Base-by-base conservation (phyloP, 106 monocot genomes). In the Dioscorea alata region DNA sequence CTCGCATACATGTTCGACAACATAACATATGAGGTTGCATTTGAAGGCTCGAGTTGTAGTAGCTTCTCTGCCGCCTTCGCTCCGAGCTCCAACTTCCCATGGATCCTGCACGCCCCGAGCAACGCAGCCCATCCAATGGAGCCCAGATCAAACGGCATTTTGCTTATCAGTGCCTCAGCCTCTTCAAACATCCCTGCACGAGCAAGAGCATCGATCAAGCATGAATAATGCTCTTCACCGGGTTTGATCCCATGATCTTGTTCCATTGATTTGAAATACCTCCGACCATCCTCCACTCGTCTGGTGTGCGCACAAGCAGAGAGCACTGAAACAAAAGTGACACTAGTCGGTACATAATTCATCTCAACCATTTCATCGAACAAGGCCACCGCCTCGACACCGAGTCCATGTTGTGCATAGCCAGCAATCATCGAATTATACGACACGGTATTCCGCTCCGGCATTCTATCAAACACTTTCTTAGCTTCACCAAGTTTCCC, bases 191-290 rank as follows among this genome's bases (percentile, higher is more conserved):
- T 71, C 32, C 79, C 80, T 4, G 87, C 87, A 14, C 91, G 83
- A 18, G 79, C 79, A 14, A 91, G 77, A 48, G 87, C 79, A 49
- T 87, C 82, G 20, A 91, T 73, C 87, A 84, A 85, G 79, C 88
- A 89, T 5, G 81, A 85, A 69, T 85, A 89, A 65, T 89, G 92
- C 70, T 85, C 85, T 59, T 82, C 80, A 4, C 50, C 65, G 0
- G 73, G 82, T 18, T 66, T 49, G n/a, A 84, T 65, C 6, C 63
- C 56, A 58, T 79, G 73, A 13, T 60, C 63, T 23, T 32, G 2
- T 32, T 78, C 23, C 87, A 91, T 91, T 7, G 70, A 71, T 59
- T 71, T 53, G 71, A 91, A 87, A 51, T 86, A 71, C 18, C 22
- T 48, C 77, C 61, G 53, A 1, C 91, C 91, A 23, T 82, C 79